Evolutionary conservation across 2,329 filamentous ascomycete species (phyloP).

Genomic region (Raffaelea arxii): DNA sequence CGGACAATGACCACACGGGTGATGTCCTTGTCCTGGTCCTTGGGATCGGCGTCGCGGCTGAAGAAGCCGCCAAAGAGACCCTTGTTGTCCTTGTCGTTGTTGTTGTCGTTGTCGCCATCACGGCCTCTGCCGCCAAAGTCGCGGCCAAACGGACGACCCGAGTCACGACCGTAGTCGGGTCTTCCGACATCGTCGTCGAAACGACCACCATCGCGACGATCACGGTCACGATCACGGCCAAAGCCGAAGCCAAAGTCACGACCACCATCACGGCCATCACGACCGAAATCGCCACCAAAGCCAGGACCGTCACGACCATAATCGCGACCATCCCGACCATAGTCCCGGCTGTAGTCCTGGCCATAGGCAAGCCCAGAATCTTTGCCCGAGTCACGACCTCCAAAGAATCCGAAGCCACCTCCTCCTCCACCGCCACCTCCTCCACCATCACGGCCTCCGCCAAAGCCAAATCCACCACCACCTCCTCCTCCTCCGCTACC

Average conservation of each 20-base stretch:
- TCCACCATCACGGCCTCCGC: background rate
- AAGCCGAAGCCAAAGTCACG: constrained; percentile 22
- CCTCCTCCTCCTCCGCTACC: too few species aligned
- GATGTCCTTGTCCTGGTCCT: too few species aligned
- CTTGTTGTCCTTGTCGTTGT: background rate
- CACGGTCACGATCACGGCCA: constrained; percentile 5
- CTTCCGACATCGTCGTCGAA: too few species aligned
- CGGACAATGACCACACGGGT: too few species aligned
- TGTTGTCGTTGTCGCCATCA: background rate
- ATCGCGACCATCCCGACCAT: constrained; percentile 2
- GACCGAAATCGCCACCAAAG: constrained; percentile 3
- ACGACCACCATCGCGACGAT: background rate
- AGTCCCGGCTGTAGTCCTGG: background rate
- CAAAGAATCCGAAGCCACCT: background rate
- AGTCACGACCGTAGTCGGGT: too few species aligned
- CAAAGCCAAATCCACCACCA: background rate
- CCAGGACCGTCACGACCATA: constrained; percentile 4
- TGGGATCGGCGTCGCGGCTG: too few species aligned
- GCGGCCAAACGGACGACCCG: too few species aligned
- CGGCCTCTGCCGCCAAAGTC: too few species aligned
- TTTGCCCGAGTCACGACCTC: background rate
- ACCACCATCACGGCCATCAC: constrained; percentile 23
- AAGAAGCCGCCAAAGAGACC: background rate
- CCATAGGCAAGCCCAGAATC: background rate
- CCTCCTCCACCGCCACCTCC: background rate